Evolutionary conservation across 768 basidiomycete genomes (phyloP), one percentile per base, ranked within the genome.

Genomic region (Collybiopsis confluens): DNA sequence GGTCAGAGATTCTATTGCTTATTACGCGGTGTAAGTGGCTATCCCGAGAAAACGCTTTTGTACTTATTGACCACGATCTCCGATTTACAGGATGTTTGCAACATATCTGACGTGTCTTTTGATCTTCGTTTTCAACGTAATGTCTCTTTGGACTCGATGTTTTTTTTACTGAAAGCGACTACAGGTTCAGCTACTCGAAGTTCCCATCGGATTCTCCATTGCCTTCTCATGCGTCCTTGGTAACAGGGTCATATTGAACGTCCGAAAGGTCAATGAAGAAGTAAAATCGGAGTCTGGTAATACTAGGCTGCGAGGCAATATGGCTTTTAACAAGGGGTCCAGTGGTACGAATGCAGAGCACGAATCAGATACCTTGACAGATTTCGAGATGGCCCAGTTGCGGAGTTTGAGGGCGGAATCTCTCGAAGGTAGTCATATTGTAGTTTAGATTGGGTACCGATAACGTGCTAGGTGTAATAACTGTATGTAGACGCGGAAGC

Each of bases 221-320:
- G 79, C 82, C 1, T 69, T 85, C 65, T 79, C 82, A 0, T 82
- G 79, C 60, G 76, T 81, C 5, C 68, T 83, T 50, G 73, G 78
- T n/a, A 83, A 78, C 60, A 70, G 82, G 20, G 71, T 83, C 13
- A 73, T 79, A 23, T 68, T 83, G 28, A 83, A 83, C 56, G 77
- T 83, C 24, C 79, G 80, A 9, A 62, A 68, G 44, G 67, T 73
- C 64, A 18, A 66, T 70, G 23, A 45, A 62, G 4, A 59, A 63
- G 23, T 15, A 4, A 20, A 11, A 10, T 8, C 6, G n/a, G 44
- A 45, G 13, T 5, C 18, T 20, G 10, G 10, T n/a, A 28, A 20
- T n/a, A n/a, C 23, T 6, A 21, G 23, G n/a, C 44, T 45, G 13
- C 44, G 23, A 24, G 44, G 44, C 13, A 45, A 26, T 4, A n/a